These are phyloP conservation scores for Xylariaceae sp. DNA, from an alignment of 2,329 filamentous ascomycete genomes.

Conservation along the genomic window DNA sequence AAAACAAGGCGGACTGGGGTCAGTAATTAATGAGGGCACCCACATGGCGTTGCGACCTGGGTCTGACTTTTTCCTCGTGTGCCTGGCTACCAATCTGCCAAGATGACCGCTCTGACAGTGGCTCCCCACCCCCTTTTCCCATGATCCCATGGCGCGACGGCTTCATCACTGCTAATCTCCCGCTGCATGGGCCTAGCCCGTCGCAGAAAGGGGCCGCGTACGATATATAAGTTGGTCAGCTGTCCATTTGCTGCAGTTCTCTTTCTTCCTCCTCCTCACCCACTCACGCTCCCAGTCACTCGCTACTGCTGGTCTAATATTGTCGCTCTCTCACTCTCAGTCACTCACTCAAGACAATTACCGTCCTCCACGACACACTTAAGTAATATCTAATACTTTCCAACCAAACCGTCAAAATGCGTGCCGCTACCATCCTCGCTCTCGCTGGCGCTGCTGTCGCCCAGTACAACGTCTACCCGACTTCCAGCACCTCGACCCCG, in stretches of 20 bases:
- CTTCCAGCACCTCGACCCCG: conserved; percentile 9
- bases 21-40: neutral
- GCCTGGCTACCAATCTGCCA: neutral
- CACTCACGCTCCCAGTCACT: conserved; percentile 17
- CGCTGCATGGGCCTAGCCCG: conserved; percentile 15
- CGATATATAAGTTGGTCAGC: conserved; percentile 20
- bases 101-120: neutral
- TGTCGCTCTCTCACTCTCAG: conserved; percentile 16
- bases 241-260: conserved; percentile 2
- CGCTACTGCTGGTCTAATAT: conserved; percentile 17
- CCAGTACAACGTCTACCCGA: conserved; percentile 16
- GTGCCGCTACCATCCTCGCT: conserved; percentile 16
- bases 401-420: conserved; percentile 17
- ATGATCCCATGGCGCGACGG: neutral
- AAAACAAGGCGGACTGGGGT: too few relatives aligned
- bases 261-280: conserved; percentile 9
- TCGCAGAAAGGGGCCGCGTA: conserved; percentile 17
- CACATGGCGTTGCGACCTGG: neutral
- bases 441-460: conserved; percentile 17
- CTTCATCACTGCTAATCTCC: conserved; percentile 16
- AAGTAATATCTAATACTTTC: conserved; percentile 22
- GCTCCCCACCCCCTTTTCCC: too few relatives aligned
- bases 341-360: conserved; percentile 19
- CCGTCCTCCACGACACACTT: conserved; percentile 16
- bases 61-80: neutral